Percentiles rank a stretch among this genome's conserved stretches.
phyloP scores from a whole-genome alignment of 768 basidiomycete species.

The Coprinellus micaceus region DNA sequence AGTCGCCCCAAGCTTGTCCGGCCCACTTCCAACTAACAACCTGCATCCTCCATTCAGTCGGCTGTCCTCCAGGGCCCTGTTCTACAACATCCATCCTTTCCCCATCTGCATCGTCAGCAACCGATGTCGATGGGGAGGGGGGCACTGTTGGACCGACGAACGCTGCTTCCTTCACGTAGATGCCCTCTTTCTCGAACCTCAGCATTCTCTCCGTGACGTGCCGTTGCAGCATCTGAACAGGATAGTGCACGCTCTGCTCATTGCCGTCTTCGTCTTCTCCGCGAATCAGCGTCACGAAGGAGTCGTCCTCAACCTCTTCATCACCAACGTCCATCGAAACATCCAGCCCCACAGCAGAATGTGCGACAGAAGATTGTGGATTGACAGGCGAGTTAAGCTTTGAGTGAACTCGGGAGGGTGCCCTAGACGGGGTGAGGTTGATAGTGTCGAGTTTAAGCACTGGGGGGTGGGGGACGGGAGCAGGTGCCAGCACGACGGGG shows the following conservation, averaged over 20 bases:
- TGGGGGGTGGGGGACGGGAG: not conserved
- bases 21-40: constrained; percentile 42
- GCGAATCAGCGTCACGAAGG: constrained; percentile 5
- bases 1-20: constrained; percentile 1
- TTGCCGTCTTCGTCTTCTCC: constrained; percentile 12
- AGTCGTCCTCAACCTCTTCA: constrained; percentile 3
- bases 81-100: not conserved
- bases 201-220: constrained; percentile 34
- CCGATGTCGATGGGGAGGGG: not conserved
- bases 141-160: constrained; percentile 1
- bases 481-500: not conserved
- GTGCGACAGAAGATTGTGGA: not conserved
- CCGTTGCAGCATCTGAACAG: constrained; percentile 36
- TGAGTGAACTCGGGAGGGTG: not conserved
- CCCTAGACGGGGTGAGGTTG: constrained; percentile 1
- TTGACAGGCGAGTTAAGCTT: not conserved
- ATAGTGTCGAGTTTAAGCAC: not conserved
- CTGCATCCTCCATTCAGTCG: constrained; percentile 38
- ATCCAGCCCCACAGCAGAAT: constrained; percentile 4
- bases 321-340: constrained; percentile 7
- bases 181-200: constrained; percentile 35
- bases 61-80: constrained; percentile 15
- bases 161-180: constrained; percentile 28
- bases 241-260: constrained; percentile 9
- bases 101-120: constrained; percentile 11